phyloP scores from a whole-genome alignment of 257 asterid genomes.

The Jasminum sambac region DNA sequence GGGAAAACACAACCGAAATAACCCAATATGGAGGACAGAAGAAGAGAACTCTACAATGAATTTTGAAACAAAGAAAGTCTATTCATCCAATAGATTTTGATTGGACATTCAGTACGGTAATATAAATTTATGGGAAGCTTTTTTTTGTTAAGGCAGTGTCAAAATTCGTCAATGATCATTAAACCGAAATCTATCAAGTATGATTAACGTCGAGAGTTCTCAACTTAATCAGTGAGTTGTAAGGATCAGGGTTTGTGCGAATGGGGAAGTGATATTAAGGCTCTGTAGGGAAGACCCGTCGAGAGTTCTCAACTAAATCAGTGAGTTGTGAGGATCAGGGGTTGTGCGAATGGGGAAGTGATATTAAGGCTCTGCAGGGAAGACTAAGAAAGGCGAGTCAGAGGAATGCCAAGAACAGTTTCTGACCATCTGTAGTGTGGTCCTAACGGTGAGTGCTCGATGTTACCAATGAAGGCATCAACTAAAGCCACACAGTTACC shows the following conservation, averaged over 20 bases:
- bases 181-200: not conserved
- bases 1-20: not conserved
- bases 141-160: not conserved
- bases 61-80: constrained; percentile 1
- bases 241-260: not conserved
- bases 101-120: not conserved
- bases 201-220: not conserved
- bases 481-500: not conserved
- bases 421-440: not conserved
- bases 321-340: not conserved
- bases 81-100: not conserved
- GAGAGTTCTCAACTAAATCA: not conserved
- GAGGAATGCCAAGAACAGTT: not conserved
- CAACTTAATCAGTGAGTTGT: not conserved
- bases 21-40: not conserved
- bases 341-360: not conserved
- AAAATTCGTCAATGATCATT: not conserved
- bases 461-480: not conserved
- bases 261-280: not conserved
- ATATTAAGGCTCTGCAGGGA: not conserved
- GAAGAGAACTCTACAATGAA: not conserved
- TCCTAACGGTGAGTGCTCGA: not conserved
- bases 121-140: not conserved
- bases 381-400: not conserved
- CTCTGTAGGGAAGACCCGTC: not conserved